Conservation (phyloP, 192 early-diverging fungal species). For the Entomortierella beljakovae region DNA sequence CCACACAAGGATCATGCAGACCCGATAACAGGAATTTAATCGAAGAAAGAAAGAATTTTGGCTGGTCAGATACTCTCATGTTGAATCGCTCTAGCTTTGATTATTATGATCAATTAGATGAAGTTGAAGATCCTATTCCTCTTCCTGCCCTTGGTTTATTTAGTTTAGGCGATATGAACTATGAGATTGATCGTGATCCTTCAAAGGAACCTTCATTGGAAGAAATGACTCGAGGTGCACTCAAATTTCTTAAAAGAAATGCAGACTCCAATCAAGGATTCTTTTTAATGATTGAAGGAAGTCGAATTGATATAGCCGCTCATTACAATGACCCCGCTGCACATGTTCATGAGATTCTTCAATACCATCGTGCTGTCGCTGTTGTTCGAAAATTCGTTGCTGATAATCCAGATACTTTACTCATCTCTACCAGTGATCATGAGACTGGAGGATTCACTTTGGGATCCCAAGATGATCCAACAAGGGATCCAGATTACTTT, state of each 20-base stretch:
- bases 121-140: not conserved
- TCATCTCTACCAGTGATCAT: constrained; percentile 95
- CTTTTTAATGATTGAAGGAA: constrained; percentile 97
- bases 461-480: constrained; percentile 72
- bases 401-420: constrained; percentile 82
- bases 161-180: constrained; percentile 88
- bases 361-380: constrained; percentile 81
- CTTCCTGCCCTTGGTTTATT: constrained; percentile 87
- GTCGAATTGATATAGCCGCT: constrained; percentile 95
- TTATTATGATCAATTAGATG: constrained; percentile 24
- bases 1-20: constrained; percentile 75
- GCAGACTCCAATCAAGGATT: constrained; percentile 75
- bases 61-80: constrained; percentile 72
- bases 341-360: constrained; percentile 92
- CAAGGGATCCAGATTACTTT: constrained; percentile 85
- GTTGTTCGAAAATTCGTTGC: constrained; percentile 83
- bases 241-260: constrained; percentile 70
- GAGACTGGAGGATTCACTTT: constrained; percentile 96
- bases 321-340: constrained; percentile 95
- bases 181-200: constrained; percentile 86
- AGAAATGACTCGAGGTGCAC: constrained; percentile 90
- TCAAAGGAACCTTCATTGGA: constrained; percentile 77
- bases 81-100: constrained; percentile 71
- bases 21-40: constrained; percentile 78
- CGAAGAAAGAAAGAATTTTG: constrained; percentile 60